These are phyloP conservation scores for Bryoglossum gracile DNA, from an alignment of 495 filamentous ascomycete species.

Conservation along the genomic window DNA sequence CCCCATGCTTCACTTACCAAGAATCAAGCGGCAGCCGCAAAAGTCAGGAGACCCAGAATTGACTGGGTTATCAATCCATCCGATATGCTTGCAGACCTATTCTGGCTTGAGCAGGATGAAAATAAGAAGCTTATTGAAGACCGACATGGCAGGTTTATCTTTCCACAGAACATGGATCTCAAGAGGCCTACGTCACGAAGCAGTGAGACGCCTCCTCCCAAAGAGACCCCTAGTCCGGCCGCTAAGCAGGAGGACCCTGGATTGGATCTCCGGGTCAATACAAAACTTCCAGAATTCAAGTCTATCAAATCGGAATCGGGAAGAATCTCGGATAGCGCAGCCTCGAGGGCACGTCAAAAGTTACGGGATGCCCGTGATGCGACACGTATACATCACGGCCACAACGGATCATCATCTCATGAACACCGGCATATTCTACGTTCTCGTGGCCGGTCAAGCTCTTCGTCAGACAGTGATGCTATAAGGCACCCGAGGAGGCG, in stretches of 20 bases:
- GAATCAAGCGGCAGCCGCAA: constrained; percentile 5
- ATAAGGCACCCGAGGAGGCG: constrained; percentile 5
- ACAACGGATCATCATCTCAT: constrained; percentile 24
- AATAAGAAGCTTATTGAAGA: constrained; percentile 74
- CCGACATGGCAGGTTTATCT: constrained; percentile 61
- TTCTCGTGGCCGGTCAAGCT: constrained; percentile 27
- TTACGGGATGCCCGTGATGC: constrained; percentile 34
- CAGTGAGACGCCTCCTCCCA: constrained; percentile 11
- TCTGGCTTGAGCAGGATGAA: constrained; percentile 72
- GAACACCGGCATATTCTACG: constrained; percentile 10
- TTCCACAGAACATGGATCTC: constrained; percentile 33
- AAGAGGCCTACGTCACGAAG: constrained; percentile 15
- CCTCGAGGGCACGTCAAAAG: constrained; percentile 38
- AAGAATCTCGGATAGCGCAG: constrained; percentile 14
- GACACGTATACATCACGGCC: constrained; percentile 38
- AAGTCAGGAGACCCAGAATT: constrained; percentile 54
- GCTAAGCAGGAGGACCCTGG: constrained; percentile 5
- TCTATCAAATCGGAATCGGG: constrained; percentile 20
- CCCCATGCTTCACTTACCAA: constrained; percentile 15
- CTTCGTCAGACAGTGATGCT: constrained; percentile 21
- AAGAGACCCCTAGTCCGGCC: constrained; percentile 3
- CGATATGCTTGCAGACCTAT: constrained; percentile 76
- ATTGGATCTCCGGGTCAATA: constrained; percentile 19
- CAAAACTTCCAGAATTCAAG: constrained; percentile 25
- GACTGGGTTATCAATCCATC: constrained; percentile 74